Percentiles rank a stretch among this genome's conserved stretches.
Conservation (phyloP, 805 yeast genomes). For the Nakazawaea pomicola region DNA sequence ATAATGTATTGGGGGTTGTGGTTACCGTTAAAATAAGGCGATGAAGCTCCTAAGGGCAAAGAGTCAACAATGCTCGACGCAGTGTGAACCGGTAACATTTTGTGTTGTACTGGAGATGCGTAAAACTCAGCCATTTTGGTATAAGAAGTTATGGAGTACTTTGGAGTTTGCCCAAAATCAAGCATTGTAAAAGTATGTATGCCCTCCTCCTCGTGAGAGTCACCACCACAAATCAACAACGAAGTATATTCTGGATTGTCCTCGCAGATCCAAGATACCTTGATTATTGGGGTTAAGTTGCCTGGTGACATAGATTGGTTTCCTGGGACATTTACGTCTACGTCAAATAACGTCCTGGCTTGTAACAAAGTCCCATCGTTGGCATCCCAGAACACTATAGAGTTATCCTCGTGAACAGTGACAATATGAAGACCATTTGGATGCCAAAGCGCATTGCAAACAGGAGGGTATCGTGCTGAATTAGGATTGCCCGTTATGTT, state of each 20-base stretch:
- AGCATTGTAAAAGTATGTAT: conserved; percentile 47
- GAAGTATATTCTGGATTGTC: conserved; percentile 78
- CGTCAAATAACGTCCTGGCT: conserved; percentile 68
- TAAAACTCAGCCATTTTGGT: conserved; percentile 78
- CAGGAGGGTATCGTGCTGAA: conserved; percentile 21
- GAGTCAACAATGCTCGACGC: conserved; percentile 39
- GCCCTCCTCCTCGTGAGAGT: conserved; percentile 37
- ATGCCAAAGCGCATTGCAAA: conserved; percentile 65
- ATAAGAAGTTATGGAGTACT: conserved; percentile 76
- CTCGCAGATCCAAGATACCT: conserved; percentile 74
- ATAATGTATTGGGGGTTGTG: conserved; percentile 70
- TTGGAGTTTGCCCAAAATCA: conserved; percentile 77
- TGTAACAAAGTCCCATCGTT: conserved; percentile 66
- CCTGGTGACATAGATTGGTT: conserved; percentile 16
- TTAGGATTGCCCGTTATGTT: conserved; percentile 23
- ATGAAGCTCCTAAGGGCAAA: conserved; percentile 49
- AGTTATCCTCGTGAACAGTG: conserved; percentile 76
- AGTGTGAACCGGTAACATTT: conserved; percentile 50
- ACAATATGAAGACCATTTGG: conserved; percentile 88
- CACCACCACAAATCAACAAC: conserved; percentile 66
- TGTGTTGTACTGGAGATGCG: conserved; percentile 50
- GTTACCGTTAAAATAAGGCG: conserved; percentile 77
- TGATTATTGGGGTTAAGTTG: conserved; percentile 38
- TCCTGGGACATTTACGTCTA: conserved; percentile 52
- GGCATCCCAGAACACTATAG: conserved; percentile 91